Evolutionary conservation across 805 yeast species (phyloP), one percentile per base, ranked within the genome.

Genomic region (Kazachstania kunashirensis): DNA sequence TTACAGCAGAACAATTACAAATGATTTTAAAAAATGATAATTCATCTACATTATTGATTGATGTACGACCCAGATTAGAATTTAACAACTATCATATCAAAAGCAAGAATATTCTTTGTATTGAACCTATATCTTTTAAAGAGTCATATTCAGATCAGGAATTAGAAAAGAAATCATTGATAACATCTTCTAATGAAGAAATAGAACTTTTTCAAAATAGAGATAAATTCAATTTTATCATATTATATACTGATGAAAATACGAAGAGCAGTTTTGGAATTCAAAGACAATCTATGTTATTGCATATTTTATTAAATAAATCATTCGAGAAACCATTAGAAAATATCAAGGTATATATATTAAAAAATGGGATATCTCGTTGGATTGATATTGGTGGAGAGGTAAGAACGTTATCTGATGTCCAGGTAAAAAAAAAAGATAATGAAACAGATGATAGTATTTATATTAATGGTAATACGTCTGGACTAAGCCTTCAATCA

Each of bases 121-220:
- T 88, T 14, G 95, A 84, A 36, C 96, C 96, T 0, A 66, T 70
- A 14, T 66, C 75, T 1, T 62, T 78, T 14, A 59, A 75, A 36
- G 54, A 59, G 1, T 60, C 63, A 8, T 72, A 73, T 50, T 65
- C 72, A 0, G 84, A 82, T 47, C 59, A 55, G n/a, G 89, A 80
- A 37, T 59, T 88, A n/a, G 83, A 80, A 46, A 68, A 66, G 29
- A 61, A 72, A 32, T 68, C 89, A 9, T 61, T 77, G 40, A 55
- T 74, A 12, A 67, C 72, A 2, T 65, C 82, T 12, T 74, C 86
- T 2, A 66, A 65, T 11, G 53, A 55, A 3, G 92, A 84, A 49
- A 69, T 68, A 34, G 52, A 48, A 1, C 44, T 70, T 33, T 86
- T 86, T 48, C 55, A 61, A 16, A 55, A 62, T 3, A 61, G 95